Base-by-base conservation (phyloP, 2,329 filamentous ascomycete genomes). In the Sphaerulina musiva region DNA sequence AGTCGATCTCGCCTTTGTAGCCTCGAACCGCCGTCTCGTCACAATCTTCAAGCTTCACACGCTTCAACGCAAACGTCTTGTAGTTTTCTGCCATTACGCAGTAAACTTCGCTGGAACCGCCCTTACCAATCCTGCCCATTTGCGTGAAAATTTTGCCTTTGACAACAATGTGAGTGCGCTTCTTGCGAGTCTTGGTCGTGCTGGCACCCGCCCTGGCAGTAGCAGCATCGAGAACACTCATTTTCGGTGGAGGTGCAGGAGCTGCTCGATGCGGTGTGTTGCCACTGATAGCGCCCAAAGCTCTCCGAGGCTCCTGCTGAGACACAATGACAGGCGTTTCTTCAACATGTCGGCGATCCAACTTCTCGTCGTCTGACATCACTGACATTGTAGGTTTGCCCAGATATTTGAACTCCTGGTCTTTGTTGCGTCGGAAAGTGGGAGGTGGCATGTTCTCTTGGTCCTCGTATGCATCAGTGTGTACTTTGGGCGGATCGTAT, bases 81-180 rank as follows among this genome's bases (percentile, higher is more conserved):
- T 89, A 91, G 67, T 96, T 97, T 70, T 98, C 93, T 0, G 93
- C 92, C 77, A 95, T 95, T 34, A 98, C 93, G 44, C 90, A 85
- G 71, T 95, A 98, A 1, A 98, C 93, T 66, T 95, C 91, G 47
- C 87, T 91, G 62, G 89, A 96, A 32, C 93, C 93, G 58, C 93
- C 93, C 54, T 91, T 85, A 8, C 93, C 93, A 61, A 98, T 85
- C 62, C 87, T 89, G 69, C 95, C 91, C 58, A 97, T 81, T 45
- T 92, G 81, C 20, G 90, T 93, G 68, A 95, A 98, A 36, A 84
- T 81, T 68, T 95, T 95, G 57, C 89, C 89, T 67, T 98, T 98
- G 57, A 98, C 84, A 45, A 85, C 84, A 55, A 97, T 80, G 54
- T 92, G 85, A 59, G 89, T 89, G 45, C 89, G 82, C 66, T 89